Percentiles rank a stretch among this genome's conserved stretches.
Evolutionary conservation across 2,329 filamentous ascomycete species (phyloP).

Genomic region (Fusarium sp.): DNA sequence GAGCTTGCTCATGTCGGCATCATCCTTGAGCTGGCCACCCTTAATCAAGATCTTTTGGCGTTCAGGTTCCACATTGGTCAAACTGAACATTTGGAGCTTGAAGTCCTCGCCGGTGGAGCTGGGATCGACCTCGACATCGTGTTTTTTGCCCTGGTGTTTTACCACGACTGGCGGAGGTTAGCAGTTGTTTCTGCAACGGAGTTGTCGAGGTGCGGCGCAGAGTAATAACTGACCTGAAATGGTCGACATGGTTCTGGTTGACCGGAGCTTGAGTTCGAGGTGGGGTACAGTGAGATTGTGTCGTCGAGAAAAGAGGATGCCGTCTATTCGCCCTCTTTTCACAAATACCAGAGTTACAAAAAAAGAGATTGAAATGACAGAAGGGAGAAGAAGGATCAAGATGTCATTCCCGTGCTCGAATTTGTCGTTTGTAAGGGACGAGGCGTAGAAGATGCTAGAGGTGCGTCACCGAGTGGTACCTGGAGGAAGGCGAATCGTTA

Average conservation of each 20-base stretch:
- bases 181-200: background rate
- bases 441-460: slow-evolving; percentile 34
- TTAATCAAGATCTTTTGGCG: slow-evolving; percentile 97
- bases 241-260: slow-evolving; percentile 61
- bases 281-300: slow-evolving; percentile 1
- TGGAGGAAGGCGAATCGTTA: slow-evolving; percentile 40
- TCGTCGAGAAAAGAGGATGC: background rate
- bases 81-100: slow-evolving; percentile 94
- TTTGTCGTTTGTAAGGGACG: slow-evolving; percentile 8
- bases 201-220: background rate
- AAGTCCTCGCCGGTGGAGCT: slow-evolving; percentile 88
- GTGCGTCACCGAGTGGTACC: slow-evolving; percentile 53
- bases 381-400: slow-evolving; percentile 1
- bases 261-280: slow-evolving; percentile 25
- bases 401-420: background rate
- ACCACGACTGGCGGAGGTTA: slow-evolving; percentile 75
- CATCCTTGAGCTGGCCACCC: slow-evolving; percentile 94
- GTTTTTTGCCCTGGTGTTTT: slow-evolving; percentile 95
- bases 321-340: background rate
- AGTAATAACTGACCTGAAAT: slow-evolving; percentile 61
- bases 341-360: slow-evolving; percentile 3
- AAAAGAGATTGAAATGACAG: background rate
- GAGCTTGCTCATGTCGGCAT: slow-evolving; percentile 85
- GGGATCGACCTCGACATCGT: slow-evolving; percentile 92
- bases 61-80: slow-evolving; percentile 95